Base-by-base conservation (phyloP, 2,329 filamentous ascomycete genomes). In the Colletotrichum tanaceti region DNA sequence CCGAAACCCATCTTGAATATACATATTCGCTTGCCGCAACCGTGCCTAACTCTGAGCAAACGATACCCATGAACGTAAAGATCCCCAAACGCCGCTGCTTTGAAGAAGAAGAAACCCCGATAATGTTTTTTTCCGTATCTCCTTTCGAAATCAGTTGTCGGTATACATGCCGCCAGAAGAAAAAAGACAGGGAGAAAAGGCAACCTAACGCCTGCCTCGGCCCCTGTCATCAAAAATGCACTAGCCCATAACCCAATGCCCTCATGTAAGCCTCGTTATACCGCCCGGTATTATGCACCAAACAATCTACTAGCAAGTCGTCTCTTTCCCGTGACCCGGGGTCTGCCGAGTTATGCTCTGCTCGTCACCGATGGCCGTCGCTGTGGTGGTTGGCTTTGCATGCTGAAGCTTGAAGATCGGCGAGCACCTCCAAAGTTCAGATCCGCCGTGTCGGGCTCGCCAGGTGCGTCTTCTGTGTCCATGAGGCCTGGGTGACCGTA, bases 381-480 rank as follows among this genome's bases (percentile, higher is more conserved):
- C 64, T 82, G 81, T 46, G 80, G 81, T 44, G 80, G 77, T 43
- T 80, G 73, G 16, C 75, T 78, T 39, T 79, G 77, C 67, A 82
- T 77, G 55, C 80, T 80, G 70, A 86, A 86, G 41, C 80, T 85
- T 9, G 83, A 82, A 3, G 83, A 82, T 64, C 83, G 77, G 41
- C 80, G 77, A 11, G 77, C 72, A 22, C 78, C 74, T 20, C 77
- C 74, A 11, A 79, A 79, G 16, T 76, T 79, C 72, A 81, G 75
- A 62, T 80, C 74, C 22, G 79, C 79, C 5, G 81, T 72, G 69
- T 90, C 88, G 4, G 83, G 81, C 73, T 90, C 87, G n/a, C 87
- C 87, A 1, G 84, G 82, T 2, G 87, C 87, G 72, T 89, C 87
- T 67, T 88, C 87, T 22, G 80, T 77, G 35, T 86, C 83, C 9